These are phyloP conservation scores for Podospora conica DNA, from an alignment of 495 filamentous ascomycete genomes.

Conservation along the genomic window DNA sequence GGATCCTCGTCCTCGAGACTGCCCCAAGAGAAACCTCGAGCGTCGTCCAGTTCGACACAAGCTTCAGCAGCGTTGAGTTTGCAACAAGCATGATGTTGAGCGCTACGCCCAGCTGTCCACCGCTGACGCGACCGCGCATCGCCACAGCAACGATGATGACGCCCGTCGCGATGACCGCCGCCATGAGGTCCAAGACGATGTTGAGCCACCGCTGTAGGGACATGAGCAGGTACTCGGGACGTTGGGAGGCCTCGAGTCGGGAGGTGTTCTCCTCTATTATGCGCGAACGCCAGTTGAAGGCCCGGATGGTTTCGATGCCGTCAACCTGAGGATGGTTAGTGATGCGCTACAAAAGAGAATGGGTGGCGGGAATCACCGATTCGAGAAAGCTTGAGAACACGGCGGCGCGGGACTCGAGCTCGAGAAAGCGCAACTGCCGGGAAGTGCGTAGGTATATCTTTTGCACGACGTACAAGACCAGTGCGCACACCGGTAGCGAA, in stretches of 20 bases:
- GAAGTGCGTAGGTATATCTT: conserved; percentile 59
- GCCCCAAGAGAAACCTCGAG: conserved; percentile 51
- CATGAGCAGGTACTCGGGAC: conserved; percentile 37
- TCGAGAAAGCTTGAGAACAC: conserved; percentile 57
- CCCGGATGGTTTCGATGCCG: conserved; percentile 41
- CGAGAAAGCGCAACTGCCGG: conserved; percentile 56
- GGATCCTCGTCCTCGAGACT: conserved; percentile 38
- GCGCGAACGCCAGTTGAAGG: conserved; percentile 37
- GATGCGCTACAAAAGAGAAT: not conserved
- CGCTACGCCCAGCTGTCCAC: conserved; percentile 26
- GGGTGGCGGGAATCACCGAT: conserved; percentile 14
- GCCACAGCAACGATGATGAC: conserved; percentile 41
- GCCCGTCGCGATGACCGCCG: conserved; percentile 32
- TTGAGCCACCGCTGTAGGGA: conserved; percentile 43
- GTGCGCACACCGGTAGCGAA: conserved; percentile 25
- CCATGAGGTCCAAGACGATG: conserved; percentile 38
- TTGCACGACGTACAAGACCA: conserved; percentile 48
- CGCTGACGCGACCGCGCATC: conserved; percentile 22
- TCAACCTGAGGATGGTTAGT: conserved; percentile 7
- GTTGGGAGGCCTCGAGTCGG: conserved; percentile 33
- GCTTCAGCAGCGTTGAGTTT: conserved; percentile 26
- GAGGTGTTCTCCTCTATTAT: conserved; percentile 19
- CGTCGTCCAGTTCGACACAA: conserved; percentile 39
- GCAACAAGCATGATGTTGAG: conserved; percentile 25
- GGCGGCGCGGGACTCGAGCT: conserved; percentile 56